These are phyloP conservation scores for Aspergillus floridensis DNA, from an alignment of 2,329 filamentous ascomycete species.

Conservation along the genomic window DNA sequence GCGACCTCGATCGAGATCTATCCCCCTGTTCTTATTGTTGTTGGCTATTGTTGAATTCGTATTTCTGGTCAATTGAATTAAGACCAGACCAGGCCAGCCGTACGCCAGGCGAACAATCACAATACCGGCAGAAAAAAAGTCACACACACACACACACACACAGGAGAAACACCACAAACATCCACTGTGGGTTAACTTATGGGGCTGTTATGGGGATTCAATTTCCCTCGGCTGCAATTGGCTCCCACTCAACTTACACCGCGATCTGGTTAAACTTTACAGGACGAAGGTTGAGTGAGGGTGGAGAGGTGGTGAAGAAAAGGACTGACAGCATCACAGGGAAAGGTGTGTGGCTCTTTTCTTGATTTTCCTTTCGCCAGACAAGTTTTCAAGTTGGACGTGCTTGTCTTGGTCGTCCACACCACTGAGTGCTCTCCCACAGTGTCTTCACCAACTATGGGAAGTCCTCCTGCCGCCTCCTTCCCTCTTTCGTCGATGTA, in stretches of 20 bases:
- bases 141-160: slow-evolving; percentile 1
- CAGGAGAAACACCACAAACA: slow-evolving; percentile 9
- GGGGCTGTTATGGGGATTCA: slow-evolving; percentile 2
- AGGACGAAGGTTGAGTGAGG: background rate
- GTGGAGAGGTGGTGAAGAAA: background rate
- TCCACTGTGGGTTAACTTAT: slow-evolving; percentile 7
- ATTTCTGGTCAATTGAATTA: slow-evolving; percentile 8
- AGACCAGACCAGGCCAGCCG: background rate
- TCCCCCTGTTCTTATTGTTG: background rate
- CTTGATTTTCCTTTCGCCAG: background rate
- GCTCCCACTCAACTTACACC: background rate
- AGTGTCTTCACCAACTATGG: too few species aligned
- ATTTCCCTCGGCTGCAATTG: slow-evolving; percentile 3
- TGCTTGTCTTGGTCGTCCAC: background rate
- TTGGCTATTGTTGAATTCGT: background rate
- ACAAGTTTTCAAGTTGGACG: background rate
- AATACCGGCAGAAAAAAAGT: background rate
- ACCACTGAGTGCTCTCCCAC: background rate
- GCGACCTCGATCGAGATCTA: background rate
- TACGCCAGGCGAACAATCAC: background rate
- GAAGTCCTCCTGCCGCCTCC: background rate
- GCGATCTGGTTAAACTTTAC: background rate
- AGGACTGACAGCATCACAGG: background rate
- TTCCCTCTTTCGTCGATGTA: slow-evolving; percentile 14
- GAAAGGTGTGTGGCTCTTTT: background rate